Base-by-base conservation (phyloP, 169 alveolate genomes). In the Eimeria sp. region DNA sequence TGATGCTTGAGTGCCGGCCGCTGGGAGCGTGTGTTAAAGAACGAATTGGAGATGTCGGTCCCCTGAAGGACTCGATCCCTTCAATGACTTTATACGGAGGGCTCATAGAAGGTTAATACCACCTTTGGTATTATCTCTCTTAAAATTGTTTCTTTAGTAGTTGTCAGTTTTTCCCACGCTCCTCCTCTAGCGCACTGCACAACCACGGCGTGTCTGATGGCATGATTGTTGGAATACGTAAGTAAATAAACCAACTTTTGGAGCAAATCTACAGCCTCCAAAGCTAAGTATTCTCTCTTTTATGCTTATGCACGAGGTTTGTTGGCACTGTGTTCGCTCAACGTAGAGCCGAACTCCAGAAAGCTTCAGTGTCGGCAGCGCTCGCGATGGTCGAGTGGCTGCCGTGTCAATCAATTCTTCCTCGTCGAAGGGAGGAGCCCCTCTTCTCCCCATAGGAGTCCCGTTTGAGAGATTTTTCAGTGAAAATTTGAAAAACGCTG, bases 381-480 rank as follows among this genome's bases (percentile, higher is more conserved):
- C 67, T 78, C 45, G 88, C 88, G 45, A 78, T 22, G 47, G 22
- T 78, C 88, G 88, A 78, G 88, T 49, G 88, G 67, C 88, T 78
- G 67, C 88, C 22, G 67, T 22, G n/a, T 25, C 65, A 49, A 49
- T 16, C 40, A 51, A 27, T 27, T 67, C 40, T 72, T 7, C 27
- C 40, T 34, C 5, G 47, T 18, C 20, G 27, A n/a, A 47, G n/a
- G 65, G 45, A 78, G 6, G 67, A 78, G 34, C 22, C 9, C n/a
- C 25, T 47, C 22, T 49, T 49, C 25, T n/a, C 10, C 47, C 25
- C 47, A 43, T n/a, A 47, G 5, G 9, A 5, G 88, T 65, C 20
- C 45, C 7, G 25, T 78, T 78, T 47, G 67, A 47, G 9, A n/a
- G 45, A 47, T 47, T 78, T 49, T 47, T 47, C 58, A 78, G 11